Evolutionary conservation across 1,284 basidiomycete species (phyloP).

Genomic region (Cryptococcus sp.): DNA sequence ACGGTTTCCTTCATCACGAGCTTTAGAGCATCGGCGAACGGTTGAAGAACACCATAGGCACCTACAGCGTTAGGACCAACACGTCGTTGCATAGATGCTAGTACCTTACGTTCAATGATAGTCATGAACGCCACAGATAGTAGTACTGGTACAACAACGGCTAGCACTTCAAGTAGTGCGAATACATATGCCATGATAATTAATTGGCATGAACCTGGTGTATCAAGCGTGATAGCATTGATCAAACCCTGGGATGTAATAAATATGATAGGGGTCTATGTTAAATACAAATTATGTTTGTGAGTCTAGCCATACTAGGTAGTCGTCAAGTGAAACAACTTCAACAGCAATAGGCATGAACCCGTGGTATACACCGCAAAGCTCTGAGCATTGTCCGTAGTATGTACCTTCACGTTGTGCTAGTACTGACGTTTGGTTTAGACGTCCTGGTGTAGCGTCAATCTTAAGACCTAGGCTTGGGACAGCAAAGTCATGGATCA

Average conservation of each 20-base stretch:
- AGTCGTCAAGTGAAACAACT: slow-evolving; percentile 13
- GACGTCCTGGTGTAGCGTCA: slow-evolving; percentile 40
- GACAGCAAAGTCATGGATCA: slow-evolving; percentile 46
- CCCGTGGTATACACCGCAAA: slow-evolving; percentile 43
- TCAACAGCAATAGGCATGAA: slow-evolving; percentile 41
- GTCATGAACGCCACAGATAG: slow-evolving; percentile 44
- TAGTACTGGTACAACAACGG: slow-evolving; percentile 43
- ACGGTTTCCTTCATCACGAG: slow-evolving; percentile 43
- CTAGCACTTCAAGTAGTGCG: slow-evolving; percentile 35
- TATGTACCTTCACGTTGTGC: slow-evolving; percentile 31
- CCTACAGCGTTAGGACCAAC: slow-evolving; percentile 38
- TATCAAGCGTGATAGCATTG: neutral
- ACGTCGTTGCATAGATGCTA: slow-evolving; percentile 42
- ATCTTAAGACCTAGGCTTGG: slow-evolving; percentile 44
- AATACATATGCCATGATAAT: neutral
- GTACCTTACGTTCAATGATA: slow-evolving; percentile 42
- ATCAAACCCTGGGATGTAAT: neutral
- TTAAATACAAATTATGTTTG: slow-evolving; percentile 1
- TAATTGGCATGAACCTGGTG: neutral
- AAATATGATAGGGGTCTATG: neutral
- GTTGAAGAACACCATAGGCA: slow-evolving; percentile 25
- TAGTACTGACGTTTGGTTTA: slow-evolving; percentile 36
- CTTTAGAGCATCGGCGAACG: slow-evolving; percentile 35
- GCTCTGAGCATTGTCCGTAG: slow-evolving; percentile 43
- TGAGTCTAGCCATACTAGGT: neutral